These are phyloP conservation scores for Vitis riparia DNA, from an alignment of 164 flowering plant genomes.

Conservation along the genomic window DNA sequence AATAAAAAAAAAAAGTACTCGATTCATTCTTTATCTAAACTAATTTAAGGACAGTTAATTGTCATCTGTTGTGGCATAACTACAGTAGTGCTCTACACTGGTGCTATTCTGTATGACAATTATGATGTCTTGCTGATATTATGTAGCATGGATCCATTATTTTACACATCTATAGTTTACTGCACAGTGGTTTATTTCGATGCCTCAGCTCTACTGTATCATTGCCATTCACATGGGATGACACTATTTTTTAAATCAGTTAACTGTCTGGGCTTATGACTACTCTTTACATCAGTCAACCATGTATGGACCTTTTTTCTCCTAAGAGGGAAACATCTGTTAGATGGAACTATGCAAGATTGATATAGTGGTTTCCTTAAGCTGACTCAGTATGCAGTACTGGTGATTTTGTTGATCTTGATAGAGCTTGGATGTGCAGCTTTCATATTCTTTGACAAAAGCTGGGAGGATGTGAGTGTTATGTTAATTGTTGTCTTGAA, in stretches of 20 bases:
- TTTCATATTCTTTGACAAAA: conserved; percentile 85
- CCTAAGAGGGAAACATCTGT: background rate
- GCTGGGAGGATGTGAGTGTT: conserved; percentile 76
- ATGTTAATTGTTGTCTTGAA: conserved; percentile 1
- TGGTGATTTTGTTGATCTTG: conserved; percentile 75
- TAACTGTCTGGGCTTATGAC: no score
- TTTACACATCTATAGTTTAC: no score
- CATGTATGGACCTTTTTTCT: background rate
- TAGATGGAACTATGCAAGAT: background rate
- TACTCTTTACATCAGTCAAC: background rate
- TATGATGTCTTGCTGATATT: no score
- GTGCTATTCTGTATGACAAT: no score
- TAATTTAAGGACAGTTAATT: background rate
- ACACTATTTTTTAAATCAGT: no score
- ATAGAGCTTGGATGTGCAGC: conserved; percentile 84
- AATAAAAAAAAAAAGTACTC: background rate
- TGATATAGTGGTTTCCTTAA: conserved; percentile 51
- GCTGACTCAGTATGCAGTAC: conserved; percentile 56
- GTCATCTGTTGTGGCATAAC: background rate
- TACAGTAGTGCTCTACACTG: background rate
- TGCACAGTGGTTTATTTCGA: no score
- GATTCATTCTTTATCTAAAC: background rate
- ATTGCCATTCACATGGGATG: no score
- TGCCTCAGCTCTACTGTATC: no score
- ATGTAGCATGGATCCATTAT: no score